Base-by-base conservation (phyloP, 2,329 filamentous ascomycete species). In the Ophiocordyceps camponoti-saundersi region DNA sequence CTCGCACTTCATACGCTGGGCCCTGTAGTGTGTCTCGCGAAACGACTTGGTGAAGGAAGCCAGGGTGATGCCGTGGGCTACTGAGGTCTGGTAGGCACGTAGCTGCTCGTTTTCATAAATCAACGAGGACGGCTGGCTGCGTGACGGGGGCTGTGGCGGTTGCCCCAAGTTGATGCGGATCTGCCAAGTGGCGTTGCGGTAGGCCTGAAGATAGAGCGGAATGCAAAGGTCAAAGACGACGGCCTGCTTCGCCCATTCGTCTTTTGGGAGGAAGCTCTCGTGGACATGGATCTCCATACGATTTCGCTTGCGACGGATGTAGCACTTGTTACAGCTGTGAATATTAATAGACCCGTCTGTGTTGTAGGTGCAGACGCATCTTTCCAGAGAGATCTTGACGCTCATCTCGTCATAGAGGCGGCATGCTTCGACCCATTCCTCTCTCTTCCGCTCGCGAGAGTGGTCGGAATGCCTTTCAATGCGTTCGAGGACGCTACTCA, bases 141-240 rank as follows among this genome's bases (percentile, higher is more conserved):
- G 3, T 1, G 6, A 5, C 6, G 22, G 47, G 26, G 2, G 15
- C 39, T 21, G 30, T 36, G 18, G 13, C 29, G 49, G 42, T 23
- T 49, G 36, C 22, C 16, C 42, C 42, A 44, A 11, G 15, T 18
- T 23, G 42, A 6, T 30, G 6, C 22, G 23, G 23, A 44, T 44
- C 15, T 2, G 29, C 42, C 42, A 44, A 1, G 46, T 50, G 15
- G 52, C 53, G 6, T 49, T 39, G 0, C 49, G 41, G 8, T 59
- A 65, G 8, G 55, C 49, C 2, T 68, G 57, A 29, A 69, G 68
- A 47, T 66, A 80, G 0, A 58, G 54, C 0, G 63, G 62, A 0
- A 72, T 69, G 45, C 67, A 47, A 58, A 77, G 22, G 59, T 62
- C 23, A n/a, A 65, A 63, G 18, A 80, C 69, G 0, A 80, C 71